Conservation (phyloP, 2,329 filamentous ascomycete species). For the Xylaria sp. region DNA sequence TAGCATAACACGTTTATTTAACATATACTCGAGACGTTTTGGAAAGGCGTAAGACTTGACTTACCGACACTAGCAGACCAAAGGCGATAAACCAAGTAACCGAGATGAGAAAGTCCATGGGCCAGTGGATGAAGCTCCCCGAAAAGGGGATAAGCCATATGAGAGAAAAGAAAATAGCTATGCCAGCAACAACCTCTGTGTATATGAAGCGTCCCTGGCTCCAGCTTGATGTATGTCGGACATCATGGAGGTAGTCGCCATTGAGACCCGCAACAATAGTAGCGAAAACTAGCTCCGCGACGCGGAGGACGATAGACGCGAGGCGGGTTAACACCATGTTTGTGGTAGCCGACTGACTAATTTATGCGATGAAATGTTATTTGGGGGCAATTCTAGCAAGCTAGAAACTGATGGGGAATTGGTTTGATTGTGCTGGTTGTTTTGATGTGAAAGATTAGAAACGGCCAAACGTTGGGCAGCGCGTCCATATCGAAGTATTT, state of each 20-base stretch:
- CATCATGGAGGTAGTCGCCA: slow-evolving; percentile 70
- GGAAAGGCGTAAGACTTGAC: slow-evolving; percentile 41
- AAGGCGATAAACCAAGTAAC: slow-evolving; percentile 77
- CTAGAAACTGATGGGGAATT: slow-evolving; percentile 1
- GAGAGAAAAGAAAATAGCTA: slow-evolving; percentile 75
- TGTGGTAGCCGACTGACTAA: slow-evolving; percentile 12
- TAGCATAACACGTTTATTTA: slow-evolving; percentile 13
- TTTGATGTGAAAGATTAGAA: neutral
- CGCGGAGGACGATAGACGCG: slow-evolving; percentile 66
- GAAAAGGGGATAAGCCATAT: slow-evolving; percentile 79
- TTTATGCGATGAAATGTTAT: neutral
- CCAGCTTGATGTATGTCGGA: slow-evolving; percentile 60
- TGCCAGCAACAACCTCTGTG: slow-evolving; percentile 74
- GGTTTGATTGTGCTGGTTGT: slow-evolving; percentile 4
- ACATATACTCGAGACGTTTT: neutral
- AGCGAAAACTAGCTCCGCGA: slow-evolving; percentile 74
- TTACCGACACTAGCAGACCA: slow-evolving; percentile 70
- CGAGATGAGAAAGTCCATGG: slow-evolving; percentile 74
- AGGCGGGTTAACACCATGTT: slow-evolving; percentile 65
- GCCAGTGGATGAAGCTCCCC: slow-evolving; percentile 74
- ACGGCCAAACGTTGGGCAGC: neutral
- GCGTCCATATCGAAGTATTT: slow-evolving; percentile 24
- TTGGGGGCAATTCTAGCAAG: neutral
- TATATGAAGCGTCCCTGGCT: slow-evolving; percentile 76
- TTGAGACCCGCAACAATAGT: slow-evolving; percentile 77